Percentiles rank a stretch among this genome's conserved stretches.
Conservation (phyloP, 116 monocot species). For the Cymodocea nodosa region DNA sequence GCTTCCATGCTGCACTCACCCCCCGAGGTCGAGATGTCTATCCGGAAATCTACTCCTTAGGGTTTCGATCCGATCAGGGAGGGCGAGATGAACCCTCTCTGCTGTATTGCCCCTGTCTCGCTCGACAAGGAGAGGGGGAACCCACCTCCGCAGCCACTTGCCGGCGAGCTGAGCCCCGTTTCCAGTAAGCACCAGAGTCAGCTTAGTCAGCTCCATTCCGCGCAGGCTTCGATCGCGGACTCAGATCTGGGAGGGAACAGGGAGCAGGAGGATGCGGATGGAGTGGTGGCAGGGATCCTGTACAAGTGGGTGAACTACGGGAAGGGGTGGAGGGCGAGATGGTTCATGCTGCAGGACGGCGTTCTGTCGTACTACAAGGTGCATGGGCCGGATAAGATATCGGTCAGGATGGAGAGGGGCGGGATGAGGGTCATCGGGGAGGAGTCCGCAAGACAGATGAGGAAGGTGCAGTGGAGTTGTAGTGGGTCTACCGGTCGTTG, state of each 20-base stretch:
- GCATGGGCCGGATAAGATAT: constrained; percentile 59
- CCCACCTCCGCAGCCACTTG: neutral
- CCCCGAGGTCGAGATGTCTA: neutral
- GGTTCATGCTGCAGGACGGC: constrained; percentile 84
- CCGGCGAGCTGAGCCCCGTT: neutral
- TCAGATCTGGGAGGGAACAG: neutral
- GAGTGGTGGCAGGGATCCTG: constrained; percentile 57
- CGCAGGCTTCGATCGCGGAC: constrained; percentile 6
- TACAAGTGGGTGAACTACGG: constrained; percentile 98
- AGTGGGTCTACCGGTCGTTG: constrained; percentile 21
- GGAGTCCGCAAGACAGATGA: constrained; percentile 38
- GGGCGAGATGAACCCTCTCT: constrained; percentile 59
- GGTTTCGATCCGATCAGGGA: neutral
- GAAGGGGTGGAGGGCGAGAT: constrained; percentile 88
- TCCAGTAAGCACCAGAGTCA: neutral
- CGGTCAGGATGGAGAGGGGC: constrained; percentile 19
- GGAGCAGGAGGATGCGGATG: constrained; percentile 14
- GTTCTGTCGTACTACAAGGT: constrained; percentile 91
- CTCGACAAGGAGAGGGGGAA: constrained; percentile 27
- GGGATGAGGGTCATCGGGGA: constrained; percentile 73
- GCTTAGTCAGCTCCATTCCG: neutral
- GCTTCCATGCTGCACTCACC: neutral
- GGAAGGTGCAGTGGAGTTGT: constrained; percentile 18
- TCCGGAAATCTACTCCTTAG: neutral
- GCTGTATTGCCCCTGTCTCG: constrained; percentile 83